Conservation (phyloP, 1,284 basidiomycete species). For the Trametes hirsuta region DNA sequence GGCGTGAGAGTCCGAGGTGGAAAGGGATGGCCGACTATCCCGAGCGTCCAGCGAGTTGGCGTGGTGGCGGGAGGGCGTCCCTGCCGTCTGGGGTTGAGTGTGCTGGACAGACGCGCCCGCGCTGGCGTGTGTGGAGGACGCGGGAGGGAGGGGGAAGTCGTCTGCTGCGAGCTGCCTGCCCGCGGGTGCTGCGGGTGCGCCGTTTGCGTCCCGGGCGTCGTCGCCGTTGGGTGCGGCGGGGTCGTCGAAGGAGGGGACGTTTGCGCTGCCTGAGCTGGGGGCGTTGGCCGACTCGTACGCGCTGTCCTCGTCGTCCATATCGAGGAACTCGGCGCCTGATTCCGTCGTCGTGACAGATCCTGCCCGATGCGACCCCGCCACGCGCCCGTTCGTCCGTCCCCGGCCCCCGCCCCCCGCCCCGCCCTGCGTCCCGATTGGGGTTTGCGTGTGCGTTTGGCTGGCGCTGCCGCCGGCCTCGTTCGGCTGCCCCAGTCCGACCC, state of each 20-base stretch:
- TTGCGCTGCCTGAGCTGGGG: slow-evolving; percentile 20
- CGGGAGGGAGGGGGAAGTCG: slow-evolving; percentile 42
- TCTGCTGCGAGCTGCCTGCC: slow-evolving; percentile 31
- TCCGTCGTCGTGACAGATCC: slow-evolving; percentile 28
- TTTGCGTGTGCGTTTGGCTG: slow-evolving; percentile 1
- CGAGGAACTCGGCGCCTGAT: slow-evolving; percentile 57
- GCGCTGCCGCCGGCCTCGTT: slow-evolving; percentile 5
- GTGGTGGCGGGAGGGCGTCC: slow-evolving; percentile 15
- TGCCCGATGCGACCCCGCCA: slow-evolving; percentile 15
- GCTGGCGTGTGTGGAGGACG: background rate
- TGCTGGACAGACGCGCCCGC: slow-evolving; percentile 9
- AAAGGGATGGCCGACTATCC: slow-evolving; percentile 18
- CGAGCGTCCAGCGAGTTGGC: slow-evolving; percentile 16
- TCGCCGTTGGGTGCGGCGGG: slow-evolving; percentile 20
- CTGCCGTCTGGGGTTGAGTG: background rate
- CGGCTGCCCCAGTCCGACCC: slow-evolving; percentile 20
- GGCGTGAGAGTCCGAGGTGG: slow-evolving; percentile 18
- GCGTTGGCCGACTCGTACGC: slow-evolving; percentile 31
- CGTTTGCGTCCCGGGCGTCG: slow-evolving; percentile 7
- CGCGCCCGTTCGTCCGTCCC: slow-evolving; percentile 15
- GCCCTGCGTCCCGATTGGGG: background rate
- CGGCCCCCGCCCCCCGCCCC: slow-evolving; percentile 6
- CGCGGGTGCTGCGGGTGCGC: slow-evolving; percentile 6
- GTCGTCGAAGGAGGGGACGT: slow-evolving; percentile 26
- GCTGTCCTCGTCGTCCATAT: slow-evolving; percentile 55